Percentiles rank a stretch among this genome's conserved stretches.
Evolutionary conservation across 495 filamentous ascomycete species (phyloP).

Genomic region (Penicillium pancosmium): DNA sequence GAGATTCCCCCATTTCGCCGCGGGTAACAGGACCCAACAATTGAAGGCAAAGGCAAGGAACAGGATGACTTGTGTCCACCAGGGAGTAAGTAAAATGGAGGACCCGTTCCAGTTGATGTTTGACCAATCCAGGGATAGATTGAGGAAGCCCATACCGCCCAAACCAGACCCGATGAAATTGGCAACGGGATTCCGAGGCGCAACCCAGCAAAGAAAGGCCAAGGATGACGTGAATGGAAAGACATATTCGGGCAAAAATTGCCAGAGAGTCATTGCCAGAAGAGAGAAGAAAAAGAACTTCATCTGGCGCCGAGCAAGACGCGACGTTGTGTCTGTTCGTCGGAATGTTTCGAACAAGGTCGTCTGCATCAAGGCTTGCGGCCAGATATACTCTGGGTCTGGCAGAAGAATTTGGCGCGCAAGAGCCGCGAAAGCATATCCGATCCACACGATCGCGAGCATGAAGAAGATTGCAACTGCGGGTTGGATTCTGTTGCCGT

Average conservation of each 20-base stretch:
- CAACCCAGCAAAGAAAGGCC: constrained; percentile 64
- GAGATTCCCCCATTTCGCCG: constrained; percentile 56
- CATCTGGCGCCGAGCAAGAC: constrained; percentile 54
- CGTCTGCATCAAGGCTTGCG: constrained; percentile 53
- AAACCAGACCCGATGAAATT: constrained; percentile 61
- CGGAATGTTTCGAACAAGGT: constrained; percentile 58
- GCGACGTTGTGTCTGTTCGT: constrained; percentile 51
- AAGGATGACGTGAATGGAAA: constrained; percentile 60
- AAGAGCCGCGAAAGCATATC: constrained; percentile 58
- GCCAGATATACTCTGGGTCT: constrained; percentile 57
- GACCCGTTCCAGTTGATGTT: constrained; percentile 55
- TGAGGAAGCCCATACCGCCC: constrained; percentile 62
- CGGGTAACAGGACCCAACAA: constrained; percentile 58
- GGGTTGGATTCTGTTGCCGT: constrained; percentile 49
- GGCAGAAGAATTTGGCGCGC: constrained; percentile 57
- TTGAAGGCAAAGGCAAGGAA: constrained; percentile 56
- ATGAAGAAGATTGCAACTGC: constrained; percentile 60
- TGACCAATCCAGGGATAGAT: constrained; percentile 59
- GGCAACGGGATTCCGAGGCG: constrained; percentile 54
- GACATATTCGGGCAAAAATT: constrained; percentile 60
- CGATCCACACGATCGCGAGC: constrained; percentile 57
- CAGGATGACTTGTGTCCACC: constrained; percentile 57
- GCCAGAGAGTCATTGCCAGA: constrained; percentile 55
- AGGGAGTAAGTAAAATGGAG: constrained; percentile 56
- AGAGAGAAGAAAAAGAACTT: constrained; percentile 56